Evolutionary conservation across 2,329 filamentous ascomycete genomes (phyloP), one percentile per base, ranked within the genome.

Genomic region (Trichoderma afroharzianum): DNA sequence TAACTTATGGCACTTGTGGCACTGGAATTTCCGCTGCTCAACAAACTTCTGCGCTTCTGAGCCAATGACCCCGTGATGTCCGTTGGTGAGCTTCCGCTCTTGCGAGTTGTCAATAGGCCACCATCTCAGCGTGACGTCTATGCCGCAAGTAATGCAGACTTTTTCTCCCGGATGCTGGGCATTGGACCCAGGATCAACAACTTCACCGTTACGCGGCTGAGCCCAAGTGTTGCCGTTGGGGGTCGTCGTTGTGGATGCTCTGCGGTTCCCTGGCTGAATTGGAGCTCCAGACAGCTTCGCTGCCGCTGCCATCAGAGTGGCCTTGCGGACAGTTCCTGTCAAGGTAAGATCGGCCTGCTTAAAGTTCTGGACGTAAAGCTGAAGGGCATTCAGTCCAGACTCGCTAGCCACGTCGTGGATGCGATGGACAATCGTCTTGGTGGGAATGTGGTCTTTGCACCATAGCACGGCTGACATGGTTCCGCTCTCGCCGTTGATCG

Each of bases 261-360:
- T 87, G 71, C 90, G 85, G 76, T 86, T 84, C 30, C 81, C 78
- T 8, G 74, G 68, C 39, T 77, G 78, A 3, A 74, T 68, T 11
- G 72, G 82, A 76, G 80, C 77, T 36, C 79, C 77, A 3, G 82
- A 80, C 77, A 81, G 82, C 78, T 91, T 93, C 14, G 88, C 87
- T 32, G 88, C 89, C 64, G 88, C 86, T 71, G 88, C 89, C 78
- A 91, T 88, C 55, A 96, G 87, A 72, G 93, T 96, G 26, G 96
- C 95, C 81, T 97, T 98, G 69, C 96, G 92, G 26, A 96, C 93
- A 21, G 95, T 98, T 32, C 96, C 96, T 3, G 95, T 98, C 76
- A 98, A 84, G 3, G 93, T 90, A 53, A 95, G 87, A 79, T 99
- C 96, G 9, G 96, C 95, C 82, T 98, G 95, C 81, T 99, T 99